Conservation (phyloP, 2,329 filamentous ascomycete species). For the Aureobasidium melanogenum region DNA sequence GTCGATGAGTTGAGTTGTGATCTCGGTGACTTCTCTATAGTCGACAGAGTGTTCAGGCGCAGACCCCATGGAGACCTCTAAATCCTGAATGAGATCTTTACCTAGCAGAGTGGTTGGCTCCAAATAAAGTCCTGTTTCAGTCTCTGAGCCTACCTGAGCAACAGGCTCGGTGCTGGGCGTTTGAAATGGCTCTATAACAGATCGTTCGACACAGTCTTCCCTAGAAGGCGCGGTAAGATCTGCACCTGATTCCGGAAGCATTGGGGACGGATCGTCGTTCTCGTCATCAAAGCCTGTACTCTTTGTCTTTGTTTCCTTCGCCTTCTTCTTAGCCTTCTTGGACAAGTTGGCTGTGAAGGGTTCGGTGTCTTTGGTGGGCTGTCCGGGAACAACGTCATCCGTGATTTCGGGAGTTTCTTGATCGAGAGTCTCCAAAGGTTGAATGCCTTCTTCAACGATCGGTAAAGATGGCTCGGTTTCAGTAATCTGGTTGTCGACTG, state of each 20-base stretch:
- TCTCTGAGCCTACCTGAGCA: not conserved
- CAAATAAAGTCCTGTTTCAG: not conserved
- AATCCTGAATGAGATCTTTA: not conserved
- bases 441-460: not conserved
- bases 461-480: not conserved
- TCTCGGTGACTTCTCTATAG: no score
- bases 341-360: constrained; percentile 6
- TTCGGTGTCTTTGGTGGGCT: not conserved
- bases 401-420: not conserved
- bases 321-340: constrained; percentile 25
- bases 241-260: not conserved
- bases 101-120: not conserved
- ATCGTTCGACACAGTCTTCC: not conserved
- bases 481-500: not conserved
- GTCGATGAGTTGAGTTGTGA: not conserved
- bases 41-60: not conserved
- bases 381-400: not conserved
- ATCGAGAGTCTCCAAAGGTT: not conserved
- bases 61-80: not conserved
- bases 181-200: not conserved
- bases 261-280: not conserved
- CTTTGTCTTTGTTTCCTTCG: not conserved
- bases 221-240: not conserved
- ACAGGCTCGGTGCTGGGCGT: not conserved
- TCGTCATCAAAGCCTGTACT: not conserved